Evolutionary conservation across 768 basidiomycete species (phyloP), one percentile per base, ranked within the genome.

Genomic region (Cystobasidium onofrii): DNA sequence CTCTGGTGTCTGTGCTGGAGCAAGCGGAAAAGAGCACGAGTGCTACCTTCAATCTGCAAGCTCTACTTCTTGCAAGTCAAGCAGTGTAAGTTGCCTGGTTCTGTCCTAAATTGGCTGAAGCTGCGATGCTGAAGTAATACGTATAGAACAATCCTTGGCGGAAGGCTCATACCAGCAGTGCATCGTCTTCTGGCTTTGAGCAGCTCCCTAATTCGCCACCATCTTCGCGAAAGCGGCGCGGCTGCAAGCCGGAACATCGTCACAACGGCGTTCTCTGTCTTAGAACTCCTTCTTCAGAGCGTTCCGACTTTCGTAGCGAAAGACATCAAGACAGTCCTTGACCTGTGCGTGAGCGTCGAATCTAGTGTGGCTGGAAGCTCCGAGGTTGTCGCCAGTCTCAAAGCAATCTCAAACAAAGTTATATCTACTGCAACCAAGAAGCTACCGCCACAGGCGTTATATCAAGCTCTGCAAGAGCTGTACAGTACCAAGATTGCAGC

Each of bases 121-220:
- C 20, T 6, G 15, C 27, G 6, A 60, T 6, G 33, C 57, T 60
- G 15, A 29, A 4, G 33, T 60, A n/a, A 7, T n/a, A 2, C 10
- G 6, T 17, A 12, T 36, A 71, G 69, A 13, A 54, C 69, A 31
- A 20, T 23, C 57, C 85, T 97, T 25, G 92, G 91, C 0, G 91
- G 94, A 13, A 88, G 95, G 0, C 84, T 92, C 63, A 92, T 99
- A 63, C 92, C 95, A 3, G 85, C 87, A 81, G 88, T 96, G 82
- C 86, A 86, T 65, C 84, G 87, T 17, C 86, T 94, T 57, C 85
- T 90, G 18, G 81, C 86, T 3, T 84, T 87, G 66, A 74, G 78
- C 13, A 64, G 73, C 70, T 76, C 77, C 12, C 52, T 76, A 1
- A 71, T 77, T 15, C 43, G 57, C 46, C 50, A 54, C 2, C 27